Evolutionary conservation across 1,284 basidiomycete species (phyloP).

Genomic region (Cryptococcus floricola): DNA sequence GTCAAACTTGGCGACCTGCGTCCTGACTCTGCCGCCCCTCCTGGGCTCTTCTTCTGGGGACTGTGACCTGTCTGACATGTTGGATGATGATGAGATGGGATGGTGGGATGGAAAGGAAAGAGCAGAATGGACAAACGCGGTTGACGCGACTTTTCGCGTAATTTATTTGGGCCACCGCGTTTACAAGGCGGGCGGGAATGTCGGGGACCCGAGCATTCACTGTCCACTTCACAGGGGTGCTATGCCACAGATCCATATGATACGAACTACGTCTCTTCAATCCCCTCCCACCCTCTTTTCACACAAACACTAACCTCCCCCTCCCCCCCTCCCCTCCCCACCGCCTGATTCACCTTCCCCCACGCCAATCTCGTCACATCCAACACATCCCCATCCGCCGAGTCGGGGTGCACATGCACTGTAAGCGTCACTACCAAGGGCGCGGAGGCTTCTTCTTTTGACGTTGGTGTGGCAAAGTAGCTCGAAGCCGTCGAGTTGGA

Average conservation of each 20-base stretch:
- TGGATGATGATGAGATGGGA: no score
- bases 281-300: slow-evolving; percentile 37
- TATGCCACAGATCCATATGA: no score
- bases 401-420: slow-evolving; percentile 65
- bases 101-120: no score
- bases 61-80: no score
- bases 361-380: slow-evolving; percentile 47
- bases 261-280: slow-evolving; percentile 15
- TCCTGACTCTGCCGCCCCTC: slow-evolving; percentile 35
- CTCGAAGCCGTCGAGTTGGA: slow-evolving; percentile 7
- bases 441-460: slow-evolving; percentile 3
- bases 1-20: slow-evolving; percentile 35
- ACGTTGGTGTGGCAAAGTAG: background rate
- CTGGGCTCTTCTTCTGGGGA: slow-evolving; percentile 26
- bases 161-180: no score
- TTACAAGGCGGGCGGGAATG: no score
- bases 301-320: slow-evolving; percentile 42
- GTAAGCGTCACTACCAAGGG: slow-evolving; percentile 72
- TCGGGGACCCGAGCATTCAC: no score
- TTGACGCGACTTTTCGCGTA: background rate
- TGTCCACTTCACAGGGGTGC: no score
- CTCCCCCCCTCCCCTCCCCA: slow-evolving; percentile 12
- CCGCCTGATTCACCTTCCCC: slow-evolving; percentile 26
- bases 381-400: slow-evolving; percentile 69
- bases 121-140: background rate